Base-by-base conservation (phyloP, 106 monocot genomes). In the Dioscorea alata region DNA sequence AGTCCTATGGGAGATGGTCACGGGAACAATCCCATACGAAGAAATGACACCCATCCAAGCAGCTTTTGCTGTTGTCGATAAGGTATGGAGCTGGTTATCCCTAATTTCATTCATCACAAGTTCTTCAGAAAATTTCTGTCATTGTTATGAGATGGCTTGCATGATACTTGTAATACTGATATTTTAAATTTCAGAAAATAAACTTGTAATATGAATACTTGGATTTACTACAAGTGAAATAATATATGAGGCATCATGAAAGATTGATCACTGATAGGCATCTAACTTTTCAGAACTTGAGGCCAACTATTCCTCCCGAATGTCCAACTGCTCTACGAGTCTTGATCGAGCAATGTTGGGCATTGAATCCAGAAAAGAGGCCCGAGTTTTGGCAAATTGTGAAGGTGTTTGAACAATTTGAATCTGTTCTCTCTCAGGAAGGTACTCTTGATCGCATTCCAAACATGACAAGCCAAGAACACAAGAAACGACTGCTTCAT, bases 361-460 rank as follows among this genome's bases (percentile, higher is more conserved):
- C 88, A 20, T 59, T 69, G 59, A 50, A 60, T 18, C 79, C 88
- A 22, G 83, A 84, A 35, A 89, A 86, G 72, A 81, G 93, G 56
- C 93, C 93, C 1, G 83, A 88, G 59, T 93, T 93, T 67, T 83
- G 76, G 73, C 75, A 81, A 66, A 84, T 89, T 57, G 85, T 86
- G 48, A 88, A 86, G 66, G 78, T 86, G 49, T 64, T 93, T 18
- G 85, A 93, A 33, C 83, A 83, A 61, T 85, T 81, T 60, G 78
- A 93, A 17, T 72, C 74, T 18, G 73, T 69, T 53, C 57, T 92
- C 13, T 70, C 68, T 49, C 72, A 64, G 32, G 78, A 66, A 66
- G 88, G 79, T 31, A 75, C 70, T 15, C 82, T 92, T 4, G 56
- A 81, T 9, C 35, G 18, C 21, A 10, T 83, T 25, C 49, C 57